Base-by-base conservation (phyloP, 805 yeast genomes). In the Middelhovenomyces tepae region DNA sequence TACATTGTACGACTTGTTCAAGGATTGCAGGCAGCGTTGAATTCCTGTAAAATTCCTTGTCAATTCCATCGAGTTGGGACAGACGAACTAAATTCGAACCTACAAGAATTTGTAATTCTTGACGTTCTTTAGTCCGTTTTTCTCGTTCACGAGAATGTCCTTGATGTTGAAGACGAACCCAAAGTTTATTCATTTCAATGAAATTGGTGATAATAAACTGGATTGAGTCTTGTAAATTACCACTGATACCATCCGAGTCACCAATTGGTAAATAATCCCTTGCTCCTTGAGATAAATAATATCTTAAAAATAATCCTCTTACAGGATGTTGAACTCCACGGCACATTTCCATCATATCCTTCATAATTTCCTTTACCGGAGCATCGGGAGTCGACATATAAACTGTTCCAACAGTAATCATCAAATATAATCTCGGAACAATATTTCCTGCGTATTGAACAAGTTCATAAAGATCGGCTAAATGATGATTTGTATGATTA, bases 321-420 rank as follows among this genome's bases (percentile, higher is more conserved):
- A 85, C 73, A 1, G 98, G 98, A 50, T 85, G 89, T 57, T 91
- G 98, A 2, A 89, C 94, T 10, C 96, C 98, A 25, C 94, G 71
- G 44, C 94, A 79, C 98, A 91, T 91, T 56, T 91, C 98, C 48
- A 89, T 78, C 94, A 91, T 80, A 53, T 91, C 98, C 55, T 81
- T 83, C 75, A 89, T 71, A 32, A 91, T 79, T 43, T 86, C 97
- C 48, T 73, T 73, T 22, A 74, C 69, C 0, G 96, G 94, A 0
- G 94, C 78, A 35, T 76, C 84, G 1, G 78, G 70, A 7, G 77
- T 67, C 5, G 80, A 63, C 78, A 89, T 75, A 60, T 81, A 86
- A 2, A 84, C 85, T 1, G 93, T 75, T 6, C 98, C 98, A 10
- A 91, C 89, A 2, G 94, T 89, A 27, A 91, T 80, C 96, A 91